Base-by-base conservation (phyloP, 2,329 filamentous ascomycete species). In the Drechslerella dactyloides region DNA sequence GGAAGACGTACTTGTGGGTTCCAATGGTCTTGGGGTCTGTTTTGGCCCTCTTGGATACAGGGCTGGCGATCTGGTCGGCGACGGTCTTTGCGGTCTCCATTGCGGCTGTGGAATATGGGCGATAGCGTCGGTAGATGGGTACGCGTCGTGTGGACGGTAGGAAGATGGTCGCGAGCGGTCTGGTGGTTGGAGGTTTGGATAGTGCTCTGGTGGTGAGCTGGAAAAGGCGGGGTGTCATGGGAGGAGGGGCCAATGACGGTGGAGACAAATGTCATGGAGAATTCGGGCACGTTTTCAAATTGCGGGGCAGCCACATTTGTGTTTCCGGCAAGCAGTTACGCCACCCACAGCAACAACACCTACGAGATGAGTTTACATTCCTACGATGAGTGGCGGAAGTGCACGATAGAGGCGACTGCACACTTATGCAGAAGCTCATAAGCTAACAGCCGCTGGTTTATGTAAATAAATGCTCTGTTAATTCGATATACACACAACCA, bases 11-110 rank as follows among this genome's bases (percentile, higher is more conserved):
- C 84, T 89, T 97, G 85, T 99, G 94, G 30, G 94, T 99, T 78
- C 93, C 94, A 79, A 97, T 96, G 76, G 87, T 81, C 74, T 89
- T 82, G 70, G 80, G 80, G 76, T 89, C 90, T 4, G 56, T 64
- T 85, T 96, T 96, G 80, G 96, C 82, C 80, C 90, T 89, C 82
- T 97, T 97, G 74, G 89, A 82, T 1, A 61, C 55, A 40, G 60
- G 65, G 60, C 33, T 51, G 35, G 64, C 37, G 30, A 66, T 58
- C 48, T 70, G 59, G 48, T 70, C 48, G 11, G 66, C 66, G 35
- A 30, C 30, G 2, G 59, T 7, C 23, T 70, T 70, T 19, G 66
- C 37, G 40, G 66, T 59, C 30, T 70, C 66, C 66, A 70, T 70
- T 33, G 27, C 27, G 27, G 8, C 27, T 33, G 27, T 4, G 8